phyloP scores from a whole-genome alignment of 352 stramenopile species.

The Globisporangium echinulatum region DNA sequence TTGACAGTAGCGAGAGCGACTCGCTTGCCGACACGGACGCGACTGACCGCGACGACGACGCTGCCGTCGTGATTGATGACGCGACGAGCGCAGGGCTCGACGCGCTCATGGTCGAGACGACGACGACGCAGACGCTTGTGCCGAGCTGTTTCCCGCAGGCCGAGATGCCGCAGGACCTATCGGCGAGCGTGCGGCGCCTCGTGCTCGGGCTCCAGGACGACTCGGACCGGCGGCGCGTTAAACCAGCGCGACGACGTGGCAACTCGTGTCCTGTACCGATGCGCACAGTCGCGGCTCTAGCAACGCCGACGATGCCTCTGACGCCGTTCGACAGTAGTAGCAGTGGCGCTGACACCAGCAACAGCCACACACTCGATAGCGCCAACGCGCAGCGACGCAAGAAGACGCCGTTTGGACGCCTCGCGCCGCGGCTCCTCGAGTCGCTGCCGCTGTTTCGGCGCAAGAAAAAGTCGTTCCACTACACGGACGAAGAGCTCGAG shows the following conservation, averaged over 20 bases:
- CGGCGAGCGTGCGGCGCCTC: constrained; percentile 62
- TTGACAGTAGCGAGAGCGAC: not conserved
- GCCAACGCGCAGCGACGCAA: constrained; percentile 27
- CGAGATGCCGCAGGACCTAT: constrained; percentile 62
- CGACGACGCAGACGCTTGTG: constrained; percentile 7
- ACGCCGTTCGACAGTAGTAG: not conserved
- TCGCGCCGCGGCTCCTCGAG: constrained; percentile 55
- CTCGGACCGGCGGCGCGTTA: constrained; percentile 29
- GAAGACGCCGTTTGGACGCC: constrained; percentile 47
- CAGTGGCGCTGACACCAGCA: not conserved
- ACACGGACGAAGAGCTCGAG: constrained; percentile 76
- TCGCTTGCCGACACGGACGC: constrained; percentile 1
- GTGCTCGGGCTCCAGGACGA: constrained; percentile 72
- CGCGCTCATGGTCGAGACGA: constrained; percentile 10
- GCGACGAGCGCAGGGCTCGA: constrained; percentile 6
- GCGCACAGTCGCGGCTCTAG: not conserved
- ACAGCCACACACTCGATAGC: constrained; percentile 1
- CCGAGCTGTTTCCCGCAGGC: constrained; percentile 19
- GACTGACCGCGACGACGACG: not conserved
- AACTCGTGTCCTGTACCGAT: constrained; percentile 54
- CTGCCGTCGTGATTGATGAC: not conserved
- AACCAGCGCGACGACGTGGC: constrained; percentile 34
- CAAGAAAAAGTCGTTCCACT: constrained; percentile 55
- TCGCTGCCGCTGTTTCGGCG: constrained; percentile 44
- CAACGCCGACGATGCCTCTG: constrained; percentile 8